Conservation (phyloP, 2,329 filamentous ascomycete species). For the Colletotrichum zoysiae region DNA sequence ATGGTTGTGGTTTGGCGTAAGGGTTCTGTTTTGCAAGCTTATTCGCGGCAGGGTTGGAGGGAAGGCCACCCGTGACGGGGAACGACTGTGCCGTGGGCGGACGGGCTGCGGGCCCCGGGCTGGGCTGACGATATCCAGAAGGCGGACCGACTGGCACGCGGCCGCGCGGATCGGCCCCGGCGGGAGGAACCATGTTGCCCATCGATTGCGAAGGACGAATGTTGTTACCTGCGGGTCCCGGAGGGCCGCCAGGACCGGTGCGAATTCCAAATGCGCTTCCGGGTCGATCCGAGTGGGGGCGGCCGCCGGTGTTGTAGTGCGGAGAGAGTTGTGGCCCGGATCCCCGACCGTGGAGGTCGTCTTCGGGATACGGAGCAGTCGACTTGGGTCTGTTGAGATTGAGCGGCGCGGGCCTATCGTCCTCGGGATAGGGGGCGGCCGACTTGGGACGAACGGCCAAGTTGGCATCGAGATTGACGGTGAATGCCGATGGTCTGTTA, state of each 20-base stretch:
- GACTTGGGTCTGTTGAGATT: conserved; percentile 60
- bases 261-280: conserved; percentile 68
- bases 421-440: conserved; percentile 77
- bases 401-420: conserved; percentile 70
- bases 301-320: conserved; percentile 61
- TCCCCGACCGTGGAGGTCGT: conserved; percentile 53
- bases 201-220: conserved; percentile 60
- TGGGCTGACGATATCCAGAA: conserved; percentile 56
- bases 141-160: conserved; percentile 58
- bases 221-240: conserved; percentile 33
- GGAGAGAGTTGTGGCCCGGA: conserved; percentile 51
- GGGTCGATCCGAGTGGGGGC: conserved; percentile 63
- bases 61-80: conserved; percentile 47
- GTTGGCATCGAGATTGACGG: conserved; percentile 60
- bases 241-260: conserved; percentile 44
- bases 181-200: conserved; percentile 60
- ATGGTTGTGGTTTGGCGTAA: conserved; percentile 45
- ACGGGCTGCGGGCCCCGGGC: conserved; percentile 50
- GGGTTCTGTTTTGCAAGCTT: conserved; percentile 55
- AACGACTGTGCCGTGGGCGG: conserved; percentile 48
- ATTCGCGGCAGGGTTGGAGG: conserved; percentile 52
- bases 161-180: conserved; percentile 57
- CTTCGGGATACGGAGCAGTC: conserved; percentile 66
- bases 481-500: conserved; percentile 63
- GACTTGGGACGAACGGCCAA: conserved; percentile 62